phyloP scores from a whole-genome alignment of 2,329 filamentous ascomycete species.

The Fusarium sp. region DNA sequence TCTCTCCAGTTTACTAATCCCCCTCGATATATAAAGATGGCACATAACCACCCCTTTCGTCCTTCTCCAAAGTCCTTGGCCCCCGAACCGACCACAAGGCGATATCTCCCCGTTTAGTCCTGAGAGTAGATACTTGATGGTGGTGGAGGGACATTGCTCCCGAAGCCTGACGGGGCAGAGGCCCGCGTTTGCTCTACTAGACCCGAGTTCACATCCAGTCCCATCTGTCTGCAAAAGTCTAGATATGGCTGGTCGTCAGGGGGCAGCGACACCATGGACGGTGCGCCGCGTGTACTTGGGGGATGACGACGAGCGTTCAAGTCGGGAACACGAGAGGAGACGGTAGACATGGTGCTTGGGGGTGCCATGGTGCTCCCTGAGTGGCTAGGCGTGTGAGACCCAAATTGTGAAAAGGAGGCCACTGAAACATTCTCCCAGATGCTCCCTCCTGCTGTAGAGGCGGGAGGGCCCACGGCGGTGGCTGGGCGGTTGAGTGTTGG shows the following conservation, averaged over 20 bases:
- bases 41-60: not conserved
- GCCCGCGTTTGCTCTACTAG: not conserved
- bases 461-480: not conserved
- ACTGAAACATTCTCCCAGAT: slow-evolving; percentile 27
- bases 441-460: not conserved
- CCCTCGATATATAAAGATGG: not conserved
- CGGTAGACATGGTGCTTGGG: not conserved
- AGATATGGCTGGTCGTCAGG: slow-evolving; percentile 17
- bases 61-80: not conserved
- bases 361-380: not conserved
- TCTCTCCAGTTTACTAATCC: not conserved
- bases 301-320: not conserved
- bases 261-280: not conserved
- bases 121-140: not conserved
- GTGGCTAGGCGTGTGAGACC: not conserved
- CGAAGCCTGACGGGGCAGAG: not conserved
- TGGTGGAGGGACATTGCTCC: not conserved
- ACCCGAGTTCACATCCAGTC: not conserved
- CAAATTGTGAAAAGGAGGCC: slow-evolving; percentile 8
- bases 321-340: not conserved
- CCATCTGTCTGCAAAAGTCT: slow-evolving; percentile 20
- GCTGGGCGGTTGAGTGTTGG: not conserved
- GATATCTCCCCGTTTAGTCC: not conserved
- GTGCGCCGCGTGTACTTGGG: not conserved
- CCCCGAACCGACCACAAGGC: not conserved